Evolutionary conservation across 2,329 filamentous ascomycete species (phyloP).

Genomic region (Pezicula rhizophila): DNA sequence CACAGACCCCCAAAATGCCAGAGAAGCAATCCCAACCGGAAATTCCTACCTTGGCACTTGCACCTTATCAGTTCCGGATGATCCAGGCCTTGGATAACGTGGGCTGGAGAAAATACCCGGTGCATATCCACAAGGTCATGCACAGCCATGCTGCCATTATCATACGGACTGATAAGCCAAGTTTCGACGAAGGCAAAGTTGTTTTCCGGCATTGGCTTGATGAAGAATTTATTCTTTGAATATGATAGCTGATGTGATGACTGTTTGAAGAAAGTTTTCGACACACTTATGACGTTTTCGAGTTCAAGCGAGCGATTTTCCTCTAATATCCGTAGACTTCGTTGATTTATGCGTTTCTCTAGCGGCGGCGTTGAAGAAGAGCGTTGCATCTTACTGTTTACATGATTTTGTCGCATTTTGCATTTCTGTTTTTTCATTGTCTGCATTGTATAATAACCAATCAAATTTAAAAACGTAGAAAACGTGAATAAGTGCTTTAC

Average conservation of each 20-base stretch:
- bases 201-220: slow-evolving; percentile 79
- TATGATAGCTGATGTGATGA: neutral
- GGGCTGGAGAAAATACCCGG: slow-evolving; percentile 58
- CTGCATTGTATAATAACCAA: no score
- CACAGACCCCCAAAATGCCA: slow-evolving; percentile 5
- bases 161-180: slow-evolving; percentile 60
- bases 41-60: slow-evolving; percentile 68
- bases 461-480: no score
- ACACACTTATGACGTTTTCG: no score
- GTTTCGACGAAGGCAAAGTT: slow-evolving; percentile 69
- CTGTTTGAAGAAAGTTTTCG: no score
- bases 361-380: no score
- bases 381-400: no score
- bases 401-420: no score
- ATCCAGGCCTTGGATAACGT: slow-evolving; percentile 68
- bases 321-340: no score
- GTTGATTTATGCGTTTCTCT: no score
- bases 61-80: slow-evolving; percentile 77
- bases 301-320: no score
- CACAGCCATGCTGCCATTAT: slow-evolving; percentile 91
- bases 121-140: slow-evolving; percentile 70
- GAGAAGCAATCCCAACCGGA: slow-evolving; percentile 19
- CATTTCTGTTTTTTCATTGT: no score
- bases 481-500: no score
- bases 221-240: slow-evolving; percentile 53